Evolutionary conservation across 352 stramenopile species (phyloP).

Genomic region (Halophytophthora batemanensis): DNA sequence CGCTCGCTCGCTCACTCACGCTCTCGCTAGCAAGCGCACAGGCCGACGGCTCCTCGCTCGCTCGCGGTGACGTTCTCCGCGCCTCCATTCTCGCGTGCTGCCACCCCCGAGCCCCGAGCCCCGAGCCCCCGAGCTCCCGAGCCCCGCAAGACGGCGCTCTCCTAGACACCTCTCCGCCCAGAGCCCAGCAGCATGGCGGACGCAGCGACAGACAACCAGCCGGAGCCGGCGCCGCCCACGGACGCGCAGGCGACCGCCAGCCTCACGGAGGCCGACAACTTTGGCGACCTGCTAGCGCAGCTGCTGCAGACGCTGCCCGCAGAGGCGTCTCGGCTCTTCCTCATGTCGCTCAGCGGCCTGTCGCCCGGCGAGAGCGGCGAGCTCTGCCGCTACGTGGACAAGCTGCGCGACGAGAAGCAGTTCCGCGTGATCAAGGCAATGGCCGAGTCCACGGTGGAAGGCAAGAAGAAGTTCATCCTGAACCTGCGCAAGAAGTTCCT

Average conservation of each 20-base stretch:
- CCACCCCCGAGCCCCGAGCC: not conserved
- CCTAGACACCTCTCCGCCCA: not conserved
- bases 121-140: not conserved
- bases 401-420: slow-evolving; percentile 78
- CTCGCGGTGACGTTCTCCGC: no score
- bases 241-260: slow-evolving; percentile 5
- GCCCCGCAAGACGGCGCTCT: not conserved
- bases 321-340: slow-evolving; percentile 69
- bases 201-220: slow-evolving; percentile 27
- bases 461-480: slow-evolving; percentile 77
- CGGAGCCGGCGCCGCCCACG: slow-evolving; percentile 28
- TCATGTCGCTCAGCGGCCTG: slow-evolving; percentile 71
- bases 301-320: slow-evolving; percentile 67
- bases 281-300: slow-evolving; percentile 75
- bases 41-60: no score
- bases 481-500: slow-evolving; percentile 73
- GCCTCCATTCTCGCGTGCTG: no score
- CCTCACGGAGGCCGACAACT: slow-evolving; percentile 25
- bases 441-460: slow-evolving; percentile 70
- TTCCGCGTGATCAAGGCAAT: slow-evolving; percentile 85
- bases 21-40: no score
- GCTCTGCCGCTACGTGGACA: slow-evolving; percentile 71
- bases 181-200: slow-evolving; percentile 20
- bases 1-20: no score
- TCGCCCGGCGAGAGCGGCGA: slow-evolving; percentile 70